These are phyloP conservation scores for Pluteus cervinus DNA, from an alignment of 768 basidiomycete genomes.

Conservation along the genomic window DNA sequence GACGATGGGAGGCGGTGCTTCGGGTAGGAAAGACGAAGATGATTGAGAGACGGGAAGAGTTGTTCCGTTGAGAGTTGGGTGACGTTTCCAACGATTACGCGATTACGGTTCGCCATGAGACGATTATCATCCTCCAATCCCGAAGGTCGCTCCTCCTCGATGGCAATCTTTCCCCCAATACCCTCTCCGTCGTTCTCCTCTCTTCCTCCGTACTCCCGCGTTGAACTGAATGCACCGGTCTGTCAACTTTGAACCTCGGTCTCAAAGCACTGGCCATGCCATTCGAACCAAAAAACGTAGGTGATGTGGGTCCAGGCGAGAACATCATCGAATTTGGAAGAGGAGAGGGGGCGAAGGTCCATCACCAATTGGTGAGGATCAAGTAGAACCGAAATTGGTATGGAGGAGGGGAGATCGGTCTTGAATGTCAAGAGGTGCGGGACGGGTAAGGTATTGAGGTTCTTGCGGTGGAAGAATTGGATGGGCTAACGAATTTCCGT, in stretches of 20 bases:
- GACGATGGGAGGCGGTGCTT: background rate
- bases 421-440: slow-evolving; percentile 24
- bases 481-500: background rate
- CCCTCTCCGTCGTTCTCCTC: slow-evolving; percentile 8
- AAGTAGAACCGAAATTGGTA: slow-evolving; percentile 32
- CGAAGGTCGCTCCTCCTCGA: slow-evolving; percentile 34
- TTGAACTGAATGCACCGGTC: slow-evolving; percentile 4
- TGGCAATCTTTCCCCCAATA: slow-evolving; percentile 29
- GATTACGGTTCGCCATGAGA: too few relatives aligned
- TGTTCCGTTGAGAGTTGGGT: too few relatives aligned
- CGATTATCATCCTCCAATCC: too few relatives aligned
- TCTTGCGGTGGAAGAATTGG: background rate
- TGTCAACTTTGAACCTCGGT: slow-evolving; percentile 7
- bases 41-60: too few relatives aligned
- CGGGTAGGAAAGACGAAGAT: too few relatives aligned
- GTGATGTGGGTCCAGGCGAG: too few relatives aligned
- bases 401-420: slow-evolving; percentile 30
- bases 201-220: slow-evolving; percentile 11
- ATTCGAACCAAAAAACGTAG: too few relatives aligned
- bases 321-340: too few relatives aligned
- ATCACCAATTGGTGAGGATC: slow-evolving; percentile 21
- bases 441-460: slow-evolving; percentile 11
- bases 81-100: too few relatives aligned
- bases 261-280: slow-evolving; percentile 33
- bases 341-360: too few relatives aligned